Evolutionary conservation across 139 green algal genomes (phyloP), one percentile per base, ranked within the genome.

Genomic region (Coelastrella sp.): DNA sequence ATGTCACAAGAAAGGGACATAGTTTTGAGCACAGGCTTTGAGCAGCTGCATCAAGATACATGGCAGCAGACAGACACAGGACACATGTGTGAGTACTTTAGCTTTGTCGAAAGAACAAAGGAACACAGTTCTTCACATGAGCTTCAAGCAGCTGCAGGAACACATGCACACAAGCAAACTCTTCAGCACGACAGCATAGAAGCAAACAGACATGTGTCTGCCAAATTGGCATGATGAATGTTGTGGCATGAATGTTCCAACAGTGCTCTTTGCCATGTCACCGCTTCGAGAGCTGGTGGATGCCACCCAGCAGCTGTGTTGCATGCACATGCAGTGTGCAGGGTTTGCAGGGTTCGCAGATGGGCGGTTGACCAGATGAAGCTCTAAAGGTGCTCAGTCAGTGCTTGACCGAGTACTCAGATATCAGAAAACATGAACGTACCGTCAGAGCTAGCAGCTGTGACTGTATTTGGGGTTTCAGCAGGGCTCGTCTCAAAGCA

Each of bases 21-120:
- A 94, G 90, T 96, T 96, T 83, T 96, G 95, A 54, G 96, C 91
- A 81, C 93, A 94, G 16, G 92, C 93, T 78, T 96, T 94, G n/a
- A 96, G 89, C 59, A 93, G 88, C 93, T 94, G 90, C 64, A 7
- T 11, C 64, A 71, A 14, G 11, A 71, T 7, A 14, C 13, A 71
- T 20, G 64, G 13, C 16, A 20, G 64, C 64, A 71, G 64, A 14
- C 13, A 71, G 16, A 71, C 2, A 14, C 32, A 47, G 32, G 32
- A 47, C 32, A 47, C 32, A 47, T 47, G 32, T 47, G 32, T 47
- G 32, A 93, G 32, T 71, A 60, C 0, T 90, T 90, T 14, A 96
- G 85, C 56, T 89, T 47, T 47, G 61, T 19, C 58, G 54, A 74
- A 95, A 94, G n/a, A 96, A 92, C 56, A 90, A 68, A 3, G 91